phyloP scores from a whole-genome alignment of 768 basidiomycete genomes.

The Suillus tomentosus region DNA sequence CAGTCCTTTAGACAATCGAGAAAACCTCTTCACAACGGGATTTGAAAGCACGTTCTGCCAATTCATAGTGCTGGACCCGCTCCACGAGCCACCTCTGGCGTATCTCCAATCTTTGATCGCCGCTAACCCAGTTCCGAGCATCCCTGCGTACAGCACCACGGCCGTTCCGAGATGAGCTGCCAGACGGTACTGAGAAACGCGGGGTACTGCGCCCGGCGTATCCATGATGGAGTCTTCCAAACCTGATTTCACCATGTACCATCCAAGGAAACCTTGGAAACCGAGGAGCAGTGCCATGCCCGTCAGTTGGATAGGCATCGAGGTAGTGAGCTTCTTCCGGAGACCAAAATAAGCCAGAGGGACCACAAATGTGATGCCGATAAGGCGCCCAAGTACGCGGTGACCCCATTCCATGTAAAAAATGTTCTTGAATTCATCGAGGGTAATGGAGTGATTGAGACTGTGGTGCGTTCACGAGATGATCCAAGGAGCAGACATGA shows the following conservation, averaged over 20 bases:
- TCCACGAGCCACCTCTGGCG: slow-evolving; percentile 58
- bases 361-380: slow-evolving; percentile 80
- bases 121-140: slow-evolving; percentile 79
- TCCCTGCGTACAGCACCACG: slow-evolving; percentile 89
- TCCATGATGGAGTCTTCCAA: slow-evolving; percentile 81
- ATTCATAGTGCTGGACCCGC: slow-evolving; percentile 46
- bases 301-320: slow-evolving; percentile 63
- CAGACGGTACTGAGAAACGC: slow-evolving; percentile 95
- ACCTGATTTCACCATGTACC: slow-evolving; percentile 99
- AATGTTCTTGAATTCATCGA: slow-evolving; percentile 93
- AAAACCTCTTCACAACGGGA: slow-evolving; percentile 60
- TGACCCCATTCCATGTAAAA: slow-evolving; percentile 99
- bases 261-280: slow-evolving; percentile 89
- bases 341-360: slow-evolving; percentile 82
- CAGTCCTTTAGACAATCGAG: slow-evolving; percentile 56
- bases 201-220: slow-evolving; percentile 82
- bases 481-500: slow-evolving; percentile 1
- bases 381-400: slow-evolving; percentile 86
- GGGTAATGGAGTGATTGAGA: slow-evolving; percentile 83
- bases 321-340: slow-evolving; percentile 65
- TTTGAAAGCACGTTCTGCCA: slow-evolving; percentile 54
- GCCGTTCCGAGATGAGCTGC: slow-evolving; percentile 95
- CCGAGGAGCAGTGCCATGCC: slow-evolving; percentile 84
- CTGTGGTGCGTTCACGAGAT: slow-evolving; percentile 41
- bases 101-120: slow-evolving; percentile 81